Percentiles rank a stretch among this genome's conserved stretches.
phyloP scores from a whole-genome alignment of 129 eudicot genomes.

The Pseudognaphalium luteoalbum region DNA sequence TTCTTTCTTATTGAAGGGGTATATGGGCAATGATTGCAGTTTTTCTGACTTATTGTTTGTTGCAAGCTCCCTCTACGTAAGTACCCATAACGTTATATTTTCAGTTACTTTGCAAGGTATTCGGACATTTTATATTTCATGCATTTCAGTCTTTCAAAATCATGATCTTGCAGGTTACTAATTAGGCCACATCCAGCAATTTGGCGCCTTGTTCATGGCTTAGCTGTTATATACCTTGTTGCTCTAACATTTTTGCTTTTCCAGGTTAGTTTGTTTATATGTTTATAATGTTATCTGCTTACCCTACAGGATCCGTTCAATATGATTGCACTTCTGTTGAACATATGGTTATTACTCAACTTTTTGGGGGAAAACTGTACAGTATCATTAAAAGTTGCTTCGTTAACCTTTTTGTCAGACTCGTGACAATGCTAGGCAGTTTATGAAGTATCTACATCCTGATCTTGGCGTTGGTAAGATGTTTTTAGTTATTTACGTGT shows the following conservation, averaged over 20 bases:
- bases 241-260: slow-evolving; percentile 92
- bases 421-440: slow-evolving; percentile 97
- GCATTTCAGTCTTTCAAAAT: slow-evolving; percentile 4
- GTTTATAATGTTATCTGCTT: background rate
- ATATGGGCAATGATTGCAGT: slow-evolving; percentile 98
- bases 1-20: slow-evolving; percentile 60
- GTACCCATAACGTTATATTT: slow-evolving; percentile 28
- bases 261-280: slow-evolving; percentile 54
- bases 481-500: background rate
- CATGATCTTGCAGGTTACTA: slow-evolving; percentile 62
- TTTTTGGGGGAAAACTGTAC: slow-evolving; percentile 9
- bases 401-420: slow-evolving; percentile 44
- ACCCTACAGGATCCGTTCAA: background rate
- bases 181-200: slow-evolving; percentile 99
- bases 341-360: background rate
- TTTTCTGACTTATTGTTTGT: slow-evolving; percentile 81
- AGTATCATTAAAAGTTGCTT: slow-evolving; percentile 22
- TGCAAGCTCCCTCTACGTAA: slow-evolving; percentile 99
- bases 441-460: slow-evolving; percentile 92
- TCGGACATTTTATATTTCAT: slow-evolving; percentile 10
- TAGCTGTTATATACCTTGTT: slow-evolving; percentile 94
- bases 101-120: background rate
- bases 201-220: slow-evolving; percentile 99
- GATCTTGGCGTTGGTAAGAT: slow-evolving; percentile 91
- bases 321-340: background rate